Evolutionary conservation across 768 basidiomycete genomes (phyloP), one percentile per base, ranked within the genome.

Genomic region (Suillus occidentalis): DNA sequence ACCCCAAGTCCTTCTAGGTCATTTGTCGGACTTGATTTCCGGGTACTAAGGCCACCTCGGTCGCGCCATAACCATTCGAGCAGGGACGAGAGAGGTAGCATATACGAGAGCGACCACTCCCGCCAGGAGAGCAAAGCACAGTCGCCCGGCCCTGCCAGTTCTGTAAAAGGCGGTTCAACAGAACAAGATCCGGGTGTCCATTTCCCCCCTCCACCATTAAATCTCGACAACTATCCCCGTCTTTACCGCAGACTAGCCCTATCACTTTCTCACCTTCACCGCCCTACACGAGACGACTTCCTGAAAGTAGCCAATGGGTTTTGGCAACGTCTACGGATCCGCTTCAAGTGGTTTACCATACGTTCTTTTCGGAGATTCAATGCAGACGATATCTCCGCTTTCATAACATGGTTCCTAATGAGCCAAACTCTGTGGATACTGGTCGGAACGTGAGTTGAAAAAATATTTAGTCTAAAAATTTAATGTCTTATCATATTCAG

Each of bases 261-360:
- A 67, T 90, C 91, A 34, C 80, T 95, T 25, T 94, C 94, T 5
- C 89, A 89, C 71, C 80, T 86, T 57, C 88, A 87, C 67, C 82
- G 90, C 43, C 97, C 95, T 0, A 92, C 94, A 0, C 87, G 89
- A 50, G 95, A 97, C 53, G 94, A 98, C 73, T 89, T 99, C 65
- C 83, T 99, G 42, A 87, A 85, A 22, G 90, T 94, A 4, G 89
- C 96, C 4, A 91, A 85, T 37, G 89, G 90, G n/a, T 95, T 96
- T 75, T 95, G 95, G 89, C 86, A 97, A 69, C 87, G 97, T 3
- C 76, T 91, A 28, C 85, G 89, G 25, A 91, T 99, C 69, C 86
- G 94, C n/a, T 94, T 98, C 81, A 95, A 95, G 74, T 99, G 97
- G 97, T 91, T 95, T 69, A 94, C 94, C 13, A 96, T 99, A 70